Evolutionary conservation across 441 rosid species (phyloP).

Genomic region (Populus tomentosa): DNA sequence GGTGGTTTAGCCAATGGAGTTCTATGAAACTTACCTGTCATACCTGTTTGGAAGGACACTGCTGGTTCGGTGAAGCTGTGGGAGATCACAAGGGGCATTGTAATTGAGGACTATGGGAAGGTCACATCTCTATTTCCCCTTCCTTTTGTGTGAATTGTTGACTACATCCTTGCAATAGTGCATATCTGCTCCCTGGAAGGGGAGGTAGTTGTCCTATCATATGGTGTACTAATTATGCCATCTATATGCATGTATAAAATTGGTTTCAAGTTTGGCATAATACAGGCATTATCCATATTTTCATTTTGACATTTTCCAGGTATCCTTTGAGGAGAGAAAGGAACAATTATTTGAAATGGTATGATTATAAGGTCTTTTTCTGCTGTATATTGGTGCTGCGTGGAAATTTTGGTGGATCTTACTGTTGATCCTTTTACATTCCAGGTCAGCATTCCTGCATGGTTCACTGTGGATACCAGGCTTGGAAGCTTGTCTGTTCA

Average conservation of each 20-base stretch:
- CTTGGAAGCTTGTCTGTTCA: constrained; percentile 97
- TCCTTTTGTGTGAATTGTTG: not conserved
- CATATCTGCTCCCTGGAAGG: not conserved
- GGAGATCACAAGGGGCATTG: constrained; percentile 88
- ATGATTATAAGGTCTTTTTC: constrained; percentile 15
- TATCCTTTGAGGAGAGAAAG: constrained; percentile 86
- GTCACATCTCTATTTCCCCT: constrained; percentile 30
- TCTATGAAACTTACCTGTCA: constrained; percentile 11
- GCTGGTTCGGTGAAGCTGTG: constrained; percentile 92
- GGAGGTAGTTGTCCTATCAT: not conserved
- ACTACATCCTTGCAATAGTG: not conserved
- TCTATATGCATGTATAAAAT: not conserved
- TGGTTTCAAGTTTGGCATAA: not conserved
- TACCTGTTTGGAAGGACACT: constrained; percentile 57
- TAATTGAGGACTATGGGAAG: constrained; percentile 92
- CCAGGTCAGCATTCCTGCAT: constrained; percentile 94
- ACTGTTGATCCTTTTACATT: constrained; percentile 20
- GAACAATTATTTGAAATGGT: constrained; percentile 95
- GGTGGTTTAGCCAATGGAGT: not conserved
- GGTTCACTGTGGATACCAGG: constrained; percentile 32
- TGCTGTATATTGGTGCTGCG: not conserved
- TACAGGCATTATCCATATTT: not conserved
- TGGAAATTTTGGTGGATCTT: constrained; percentile 7
- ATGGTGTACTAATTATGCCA: not conserved
- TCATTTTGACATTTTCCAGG: constrained; percentile 40